Percentiles rank a stretch among this genome's conserved stretches.
These are phyloP conservation scores for Azolla pinnata DNA, from an alignment of 75 land plant genomes.

Conservation along the genomic window DNA sequence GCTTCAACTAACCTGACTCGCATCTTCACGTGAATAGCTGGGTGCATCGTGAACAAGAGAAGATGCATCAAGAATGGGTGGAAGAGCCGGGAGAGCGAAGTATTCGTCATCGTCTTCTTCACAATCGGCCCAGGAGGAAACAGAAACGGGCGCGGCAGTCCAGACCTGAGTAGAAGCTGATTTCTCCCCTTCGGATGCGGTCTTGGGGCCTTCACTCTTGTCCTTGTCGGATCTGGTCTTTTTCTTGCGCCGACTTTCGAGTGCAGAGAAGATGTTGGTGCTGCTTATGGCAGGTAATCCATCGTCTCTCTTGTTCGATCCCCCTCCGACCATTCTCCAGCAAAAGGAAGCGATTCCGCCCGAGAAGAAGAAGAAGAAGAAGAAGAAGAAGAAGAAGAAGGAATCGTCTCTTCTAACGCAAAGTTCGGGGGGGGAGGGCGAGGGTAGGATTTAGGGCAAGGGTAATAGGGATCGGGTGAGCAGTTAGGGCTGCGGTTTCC, in stretches of 20 bases:
- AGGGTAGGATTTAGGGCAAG: no score
- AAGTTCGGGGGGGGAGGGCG: no score
- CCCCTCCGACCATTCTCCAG: conserved; percentile 91
- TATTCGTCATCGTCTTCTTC: conserved; percentile 94
- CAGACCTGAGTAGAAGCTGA: conserved; percentile 50
- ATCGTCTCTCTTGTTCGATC: conserved; percentile 59
- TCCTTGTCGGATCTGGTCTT: conserved; percentile 54
- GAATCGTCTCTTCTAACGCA: no score
- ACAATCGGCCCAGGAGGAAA: conserved; percentile 81
- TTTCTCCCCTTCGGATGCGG: conserved; percentile 37
- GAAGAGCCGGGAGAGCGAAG: conserved; percentile 62
- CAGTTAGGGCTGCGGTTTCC: no score
- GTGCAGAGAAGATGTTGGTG: conserved; percentile 83
- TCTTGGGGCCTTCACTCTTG: conserved; percentile 37
- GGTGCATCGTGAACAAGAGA: conserved; percentile 7
- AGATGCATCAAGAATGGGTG: conserved; percentile 20
- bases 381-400: no score
- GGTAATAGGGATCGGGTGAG: no score
- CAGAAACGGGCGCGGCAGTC: conserved; percentile 68
- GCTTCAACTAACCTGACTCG: conserved; percentile 33
- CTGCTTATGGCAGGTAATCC: conserved; percentile 57
- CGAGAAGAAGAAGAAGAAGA: no score
- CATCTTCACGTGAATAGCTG: conserved; percentile 8
- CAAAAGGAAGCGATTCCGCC: no score
- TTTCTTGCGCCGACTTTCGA: conserved; percentile 71